Base-by-base conservation (phyloP, 208 protist species). In the Leishmania arabica region DNA sequence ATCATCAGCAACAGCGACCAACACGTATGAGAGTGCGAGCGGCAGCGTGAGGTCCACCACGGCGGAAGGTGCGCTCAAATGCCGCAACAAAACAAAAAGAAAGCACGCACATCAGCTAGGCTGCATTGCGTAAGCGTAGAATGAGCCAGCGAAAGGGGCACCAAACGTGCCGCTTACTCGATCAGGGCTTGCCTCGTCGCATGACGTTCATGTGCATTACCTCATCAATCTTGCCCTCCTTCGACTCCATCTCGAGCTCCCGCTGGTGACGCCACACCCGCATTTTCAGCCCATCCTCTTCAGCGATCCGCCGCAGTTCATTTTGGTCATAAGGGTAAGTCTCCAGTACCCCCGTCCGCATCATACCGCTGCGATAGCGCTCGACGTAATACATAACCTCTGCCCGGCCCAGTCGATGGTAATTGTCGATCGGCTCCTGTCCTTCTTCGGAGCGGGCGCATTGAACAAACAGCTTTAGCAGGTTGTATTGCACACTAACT, bases 301-400 rank as follows among this genome's bases (percentile, higher is more conserved):
- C 91, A 6, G 88, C 82, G 24, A 95, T 87, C 21, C 92, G 78
- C 1, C 87, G 80, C 3, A 95, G 76, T 65, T 92, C 92, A 80
- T 93, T 91, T 81, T 92, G 88, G 73, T 95, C 88, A 72, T 97
- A 97, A 51, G 91, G 93, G 70, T 95, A 95, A 31, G 84, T 93
- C 54, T 97, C 91, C 75, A 87, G 90, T 9, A 93, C 72, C 19
- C 91, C 87, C 13, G 66, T 87, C 3, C 92, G 87, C 87, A 95
- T 93, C 93, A 97, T 97, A 8, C 87, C 88, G 78, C 89, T 94
- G n/a, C 84, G 84, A 45, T 91, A 91, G 13, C 93, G 82, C 53
- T 97, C 93, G 0, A 93, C 92, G 82, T 94, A 97, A 83, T 87
- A 97, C 92, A 95, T 95, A 56, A 95, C 92, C 79, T 97, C 91